Conservation (phyloP, 805 yeast genomes). For the Debaryomyces hansenii region DNA sequence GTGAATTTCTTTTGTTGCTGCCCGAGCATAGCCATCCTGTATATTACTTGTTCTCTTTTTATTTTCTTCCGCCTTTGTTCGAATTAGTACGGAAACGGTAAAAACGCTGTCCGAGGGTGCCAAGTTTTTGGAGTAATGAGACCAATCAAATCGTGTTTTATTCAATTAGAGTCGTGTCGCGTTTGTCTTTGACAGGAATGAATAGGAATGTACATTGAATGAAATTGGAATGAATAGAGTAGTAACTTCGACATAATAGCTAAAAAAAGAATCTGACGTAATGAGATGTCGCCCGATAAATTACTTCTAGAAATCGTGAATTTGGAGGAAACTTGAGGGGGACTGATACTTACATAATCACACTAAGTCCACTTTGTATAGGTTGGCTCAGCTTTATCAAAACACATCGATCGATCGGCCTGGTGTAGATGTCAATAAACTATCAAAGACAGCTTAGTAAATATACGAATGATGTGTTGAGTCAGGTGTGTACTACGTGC, state of each 20-base stretch:
- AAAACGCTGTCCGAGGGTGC: too few species aligned
- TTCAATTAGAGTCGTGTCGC: too few species aligned
- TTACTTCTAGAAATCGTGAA: too few species aligned
- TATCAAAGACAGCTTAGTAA: slow-evolving; percentile 3
- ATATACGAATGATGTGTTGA: slow-evolving; percentile 9
- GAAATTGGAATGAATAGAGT: too few species aligned
- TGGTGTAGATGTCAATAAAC: background rate
- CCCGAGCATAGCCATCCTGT: background rate
- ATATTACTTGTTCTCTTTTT: background rate
- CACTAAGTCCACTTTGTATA: background rate
- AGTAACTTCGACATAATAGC: too few species aligned
- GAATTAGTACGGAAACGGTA: background rate
- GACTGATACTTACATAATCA: background rate
- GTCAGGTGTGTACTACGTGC: slow-evolving; percentile 16
- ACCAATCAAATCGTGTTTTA: too few species aligned
- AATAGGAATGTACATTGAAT: too few species aligned
- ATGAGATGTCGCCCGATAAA: too few species aligned
- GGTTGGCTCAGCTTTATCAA: too few species aligned
- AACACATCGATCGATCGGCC: background rate
- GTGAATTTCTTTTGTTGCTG: background rate
- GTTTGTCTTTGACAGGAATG: too few species aligned
- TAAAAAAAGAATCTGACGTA: too few species aligned
- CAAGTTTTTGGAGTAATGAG: too few species aligned
- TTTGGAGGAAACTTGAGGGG: background rate
- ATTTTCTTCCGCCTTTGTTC: background rate